phyloP scores from a whole-genome alignment of 225 moss, liverwort and hornwort genomes.

The Neckera pumila region DNA sequence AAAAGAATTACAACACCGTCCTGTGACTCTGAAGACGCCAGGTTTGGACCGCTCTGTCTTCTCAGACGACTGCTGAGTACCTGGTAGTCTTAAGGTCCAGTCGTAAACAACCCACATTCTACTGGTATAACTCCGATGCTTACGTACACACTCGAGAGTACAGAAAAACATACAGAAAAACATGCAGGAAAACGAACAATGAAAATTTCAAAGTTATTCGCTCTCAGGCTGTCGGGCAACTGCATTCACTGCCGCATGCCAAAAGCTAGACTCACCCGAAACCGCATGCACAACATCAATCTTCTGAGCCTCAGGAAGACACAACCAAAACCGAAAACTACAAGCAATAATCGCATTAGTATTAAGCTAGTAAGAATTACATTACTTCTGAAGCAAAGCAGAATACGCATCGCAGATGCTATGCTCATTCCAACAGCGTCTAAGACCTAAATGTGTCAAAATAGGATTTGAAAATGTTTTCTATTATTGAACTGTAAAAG shows the following conservation, averaged over 20 bases:
- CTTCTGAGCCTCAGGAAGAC: no score
- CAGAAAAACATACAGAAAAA: no score
- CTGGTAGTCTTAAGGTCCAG: not conserved
- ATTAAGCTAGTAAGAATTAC: not conserved
- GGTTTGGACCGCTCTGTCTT: not conserved
- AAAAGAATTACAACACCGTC: no score
- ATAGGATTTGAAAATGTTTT: not conserved
- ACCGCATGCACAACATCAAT: not conserved
- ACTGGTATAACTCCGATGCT: not conserved
- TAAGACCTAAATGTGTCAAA: not conserved
- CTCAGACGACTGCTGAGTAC: not conserved
- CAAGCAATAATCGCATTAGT: not conserved
- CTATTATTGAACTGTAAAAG: not conserved
- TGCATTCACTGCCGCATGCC: not conserved
- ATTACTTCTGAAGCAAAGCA: not conserved
- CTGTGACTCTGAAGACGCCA: not conserved
- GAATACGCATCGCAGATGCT: not conserved
- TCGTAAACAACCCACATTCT: not conserved
- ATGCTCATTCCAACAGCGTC: not conserved
- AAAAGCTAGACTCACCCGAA: not conserved
- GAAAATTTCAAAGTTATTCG: not conserved
- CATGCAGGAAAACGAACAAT: not conserved
- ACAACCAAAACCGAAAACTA: not conserved
- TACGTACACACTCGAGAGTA: not conserved
- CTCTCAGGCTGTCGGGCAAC: not conserved